Percentiles rank a stretch among this genome's conserved stretches.
Evolutionary conservation across 441 rosid genomes (phyloP).

Genomic region (Jatropha podagrica): DNA sequence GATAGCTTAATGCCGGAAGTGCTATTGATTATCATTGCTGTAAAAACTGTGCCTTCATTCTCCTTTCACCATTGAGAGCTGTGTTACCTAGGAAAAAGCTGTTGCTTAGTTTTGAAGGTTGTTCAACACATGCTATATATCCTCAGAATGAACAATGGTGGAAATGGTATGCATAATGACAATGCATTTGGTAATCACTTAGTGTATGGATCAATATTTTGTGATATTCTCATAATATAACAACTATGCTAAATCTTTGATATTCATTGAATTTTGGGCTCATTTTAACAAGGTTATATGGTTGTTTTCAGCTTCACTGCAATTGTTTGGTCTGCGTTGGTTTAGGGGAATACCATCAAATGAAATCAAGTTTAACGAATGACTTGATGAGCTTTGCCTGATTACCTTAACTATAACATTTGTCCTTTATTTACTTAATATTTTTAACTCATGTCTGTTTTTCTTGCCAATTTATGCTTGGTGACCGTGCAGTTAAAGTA

Average conservation of each 20-base stretch:
- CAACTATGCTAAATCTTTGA: not conserved
- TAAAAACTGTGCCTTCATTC: no score
- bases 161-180: not conserved
- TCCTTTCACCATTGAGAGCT: no score
- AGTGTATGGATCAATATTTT: not conserved
- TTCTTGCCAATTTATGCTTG: not conserved
- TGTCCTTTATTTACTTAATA: not conserved
- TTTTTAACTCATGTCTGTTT: not conserved
- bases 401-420: not conserved
- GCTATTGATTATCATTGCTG: no score
- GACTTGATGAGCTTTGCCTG: not conserved
- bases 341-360: not conserved
- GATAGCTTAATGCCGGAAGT: no score
- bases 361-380: not conserved
- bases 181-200: not conserved
- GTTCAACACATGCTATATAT: no score
- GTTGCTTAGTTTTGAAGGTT: not conserved
- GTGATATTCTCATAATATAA: not conserved
- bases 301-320: not conserved
- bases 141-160: not conserved
- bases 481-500: not conserved
- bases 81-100: no score
- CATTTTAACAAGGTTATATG: not conserved
- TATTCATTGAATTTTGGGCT: not conserved
- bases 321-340: not conserved